phyloP scores from a whole-genome alignment of 257 asterid genomes.

The Scutellaria galericulata region DNA sequence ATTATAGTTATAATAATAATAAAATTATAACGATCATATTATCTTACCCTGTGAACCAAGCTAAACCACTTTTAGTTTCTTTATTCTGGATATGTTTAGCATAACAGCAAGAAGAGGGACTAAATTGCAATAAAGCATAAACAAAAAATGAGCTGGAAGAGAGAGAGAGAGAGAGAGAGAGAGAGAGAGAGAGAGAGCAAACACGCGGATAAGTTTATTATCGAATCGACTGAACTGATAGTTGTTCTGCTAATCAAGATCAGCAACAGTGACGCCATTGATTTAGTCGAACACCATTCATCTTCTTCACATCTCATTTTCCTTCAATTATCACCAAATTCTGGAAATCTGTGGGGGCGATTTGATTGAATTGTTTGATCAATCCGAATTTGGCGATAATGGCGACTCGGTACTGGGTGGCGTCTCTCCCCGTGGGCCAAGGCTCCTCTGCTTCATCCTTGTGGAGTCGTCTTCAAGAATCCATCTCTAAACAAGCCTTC shows the following conservation, averaged over 20 bases:
- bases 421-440: slow-evolving; percentile 72
- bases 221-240: slow-evolving; percentile 1
- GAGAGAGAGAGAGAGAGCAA: background rate
- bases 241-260: slow-evolving; percentile 11
- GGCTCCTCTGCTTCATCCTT: slow-evolving; percentile 58
- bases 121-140: slow-evolving; percentile 13
- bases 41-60: no score
- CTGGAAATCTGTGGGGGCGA: slow-evolving; percentile 2
- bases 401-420: slow-evolving; percentile 94
- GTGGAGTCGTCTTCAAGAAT: slow-evolving; percentile 87
- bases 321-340: background rate
- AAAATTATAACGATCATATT: no score
- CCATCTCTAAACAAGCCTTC: slow-evolving; percentile 80
- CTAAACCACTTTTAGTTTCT: no score
- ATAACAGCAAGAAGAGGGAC: background rate
- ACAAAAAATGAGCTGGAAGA: background rate
- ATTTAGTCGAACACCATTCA: background rate
- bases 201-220: slow-evolving; percentile 23
- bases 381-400: slow-evolving; percentile 40
- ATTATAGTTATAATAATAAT: no score
- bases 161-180: background rate
- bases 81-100: no score
- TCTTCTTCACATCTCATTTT: background rate
- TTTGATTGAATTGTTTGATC: slow-evolving; percentile 27
- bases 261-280: slow-evolving; percentile 24